Base-by-base conservation (phyloP, 129 eudicot species). In the Lonicera japonica region DNA sequence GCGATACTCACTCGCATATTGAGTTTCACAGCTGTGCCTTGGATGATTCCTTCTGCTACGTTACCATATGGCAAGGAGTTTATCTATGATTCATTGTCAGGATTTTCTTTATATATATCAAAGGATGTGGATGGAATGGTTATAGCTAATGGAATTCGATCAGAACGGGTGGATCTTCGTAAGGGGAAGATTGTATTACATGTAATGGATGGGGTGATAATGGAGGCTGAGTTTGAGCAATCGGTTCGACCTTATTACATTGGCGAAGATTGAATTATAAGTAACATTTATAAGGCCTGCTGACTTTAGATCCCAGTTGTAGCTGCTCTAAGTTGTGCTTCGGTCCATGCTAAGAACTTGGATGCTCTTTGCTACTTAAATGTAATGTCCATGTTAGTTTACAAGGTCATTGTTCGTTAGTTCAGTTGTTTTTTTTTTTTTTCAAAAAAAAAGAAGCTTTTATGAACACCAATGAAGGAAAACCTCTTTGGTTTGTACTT, bases 171-270 rank as follows among this genome's bases (percentile, higher is more conserved):
- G 16, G 90, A 79, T 78, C 25, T 87, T 41, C 70, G 57, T 66
- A 71, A 54, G 60, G 86, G 86, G 52, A 77, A 87, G 51, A 34
- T 82, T n/a, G 75, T 84, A 55, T 70, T 82, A 23, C 86, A 91
- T 80, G 62, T 91, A 5, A 80, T 82, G 88, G 86, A 84, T 75
- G 84, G 96, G n/a, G 96, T 80, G 18, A 64, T 86, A 19, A 90
- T 86, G 97, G 95, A 86, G 75, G 82, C 96, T 0, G 97, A 82
- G 25, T 91, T 91, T 78, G 84, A 82, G 73, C 78, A 84, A 56
- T 87, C 94, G 0, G 69, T 91, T 66, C 69, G 41, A 66, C 72
- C 77, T 48, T 80, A 74, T 67, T 74, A 76, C 9, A 73, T 55
- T 20, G 90, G 75, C 57, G 70, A 71, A 17, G 65, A 60, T 61